These are phyloP conservation scores for Fragaria iinumae DNA, from an alignment of 306 rosid genomes.

Conservation along the genomic window DNA sequence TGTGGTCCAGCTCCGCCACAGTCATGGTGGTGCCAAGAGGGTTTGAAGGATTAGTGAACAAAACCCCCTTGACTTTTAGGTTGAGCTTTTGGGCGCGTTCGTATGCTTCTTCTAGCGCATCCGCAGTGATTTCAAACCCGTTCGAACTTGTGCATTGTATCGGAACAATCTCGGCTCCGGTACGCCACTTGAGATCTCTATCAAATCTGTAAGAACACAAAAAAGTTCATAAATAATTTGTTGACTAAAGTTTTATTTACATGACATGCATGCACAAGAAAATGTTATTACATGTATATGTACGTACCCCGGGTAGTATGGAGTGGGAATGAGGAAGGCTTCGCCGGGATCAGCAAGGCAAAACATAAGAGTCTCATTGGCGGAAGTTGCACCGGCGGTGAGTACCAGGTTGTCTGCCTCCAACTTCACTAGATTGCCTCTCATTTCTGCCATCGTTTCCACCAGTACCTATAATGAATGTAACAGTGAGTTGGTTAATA, in stretches of 20 bases:
- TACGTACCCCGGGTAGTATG: slow-evolving; percentile 86
- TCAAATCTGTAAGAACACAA: slow-evolving; percentile 50
- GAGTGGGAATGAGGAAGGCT: slow-evolving; percentile 83
- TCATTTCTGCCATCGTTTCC: slow-evolving; percentile 56
- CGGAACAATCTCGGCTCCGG: slow-evolving; percentile 71
- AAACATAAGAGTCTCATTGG: slow-evolving; percentile 84
- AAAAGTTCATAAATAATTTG: not conserved
- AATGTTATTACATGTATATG: not conserved
- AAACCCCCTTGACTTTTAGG: slow-evolving; percentile 64
- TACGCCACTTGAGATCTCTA: slow-evolving; percentile 83
- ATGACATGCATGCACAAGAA: not conserved
- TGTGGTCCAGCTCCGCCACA: slow-evolving; percentile 46
- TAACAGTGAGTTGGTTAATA: not conserved
- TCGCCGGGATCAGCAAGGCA: slow-evolving; percentile 82
- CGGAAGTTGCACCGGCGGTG: slow-evolving; percentile 82
- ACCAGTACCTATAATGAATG: slow-evolving; percentile 45
- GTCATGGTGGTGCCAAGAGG: slow-evolving; percentile 73
- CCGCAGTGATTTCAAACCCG: slow-evolving; percentile 62
- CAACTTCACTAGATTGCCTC: slow-evolving; percentile 54
- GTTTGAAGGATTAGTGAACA: slow-evolving; percentile 80
- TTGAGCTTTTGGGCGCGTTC: slow-evolving; percentile 40
- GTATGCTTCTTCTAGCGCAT: slow-evolving; percentile 63
- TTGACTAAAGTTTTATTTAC: not conserved
- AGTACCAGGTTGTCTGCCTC: slow-evolving; percentile 58
- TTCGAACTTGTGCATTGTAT: slow-evolving; percentile 68